These are phyloP conservation scores for Venturia aucupariae DNA, from an alignment of 2,329 filamentous ascomycete genomes.

Conservation along the genomic window DNA sequence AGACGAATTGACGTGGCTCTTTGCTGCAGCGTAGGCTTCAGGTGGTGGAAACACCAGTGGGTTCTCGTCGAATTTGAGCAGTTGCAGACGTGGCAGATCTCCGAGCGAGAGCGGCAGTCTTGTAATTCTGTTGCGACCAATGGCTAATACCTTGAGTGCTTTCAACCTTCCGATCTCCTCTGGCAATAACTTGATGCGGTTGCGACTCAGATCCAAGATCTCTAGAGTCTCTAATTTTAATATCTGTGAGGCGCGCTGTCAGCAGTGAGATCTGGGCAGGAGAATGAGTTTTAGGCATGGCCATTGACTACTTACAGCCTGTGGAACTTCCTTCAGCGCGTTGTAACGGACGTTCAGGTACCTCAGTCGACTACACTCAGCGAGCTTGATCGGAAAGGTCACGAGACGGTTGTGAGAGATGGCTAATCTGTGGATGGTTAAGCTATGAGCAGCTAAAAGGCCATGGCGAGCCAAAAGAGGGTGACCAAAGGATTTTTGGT, in stretches of 20 bases:
- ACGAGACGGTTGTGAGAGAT: slow-evolving; percentile 71
- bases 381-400: slow-evolving; percentile 59
- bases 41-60: slow-evolving; percentile 66
- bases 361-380: slow-evolving; percentile 66
- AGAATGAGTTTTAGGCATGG: not conserved
- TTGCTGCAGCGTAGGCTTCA: slow-evolving; percentile 28
- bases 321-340: slow-evolving; percentile 57
- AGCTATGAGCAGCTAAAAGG: slow-evolving; percentile 16
- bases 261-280: slow-evolving; percentile 16
- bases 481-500: not conserved
- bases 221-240: slow-evolving; percentile 80
- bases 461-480: slow-evolving; percentile 10
- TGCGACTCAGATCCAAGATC: slow-evolving; percentile 85
- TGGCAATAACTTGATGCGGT: slow-evolving; percentile 70
- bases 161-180: slow-evolving; percentile 70
- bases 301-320: slow-evolving; percentile 42
- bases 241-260: slow-evolving; percentile 46
- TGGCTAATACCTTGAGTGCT: slow-evolving; percentile 79
- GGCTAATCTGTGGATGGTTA: slow-evolving; percentile 49
- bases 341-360: slow-evolving; percentile 78
- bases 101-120: slow-evolving; percentile 75
- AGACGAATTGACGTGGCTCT: not conserved
- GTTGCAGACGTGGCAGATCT: slow-evolving; percentile 81
- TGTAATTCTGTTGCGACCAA: slow-evolving; percentile 79
- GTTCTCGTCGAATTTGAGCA: slow-evolving; percentile 84